Evolutionary conservation across 2,329 filamentous ascomycete species (phyloP), one percentile per base, ranked within the genome.

Genomic region (Paramyrothecium sp.): DNA sequence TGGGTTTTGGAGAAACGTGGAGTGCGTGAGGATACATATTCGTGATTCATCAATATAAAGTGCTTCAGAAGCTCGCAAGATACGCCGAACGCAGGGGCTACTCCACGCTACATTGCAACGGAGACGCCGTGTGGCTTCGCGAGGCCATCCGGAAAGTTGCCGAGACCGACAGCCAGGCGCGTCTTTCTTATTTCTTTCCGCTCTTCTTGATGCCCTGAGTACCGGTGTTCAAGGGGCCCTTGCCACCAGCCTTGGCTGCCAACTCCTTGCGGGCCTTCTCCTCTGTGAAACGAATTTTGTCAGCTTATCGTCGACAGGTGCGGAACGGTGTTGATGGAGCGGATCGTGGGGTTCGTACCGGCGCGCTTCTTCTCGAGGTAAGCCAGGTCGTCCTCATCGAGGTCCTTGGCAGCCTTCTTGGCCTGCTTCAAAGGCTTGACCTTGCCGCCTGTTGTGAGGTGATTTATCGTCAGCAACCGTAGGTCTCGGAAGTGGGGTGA

Each of bases 151-250:
- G 26, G 10, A 30, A 10, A 10, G 5, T 30, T 30, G 26, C 26
- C 26, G 10, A 30, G 26, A 30, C 38, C 38, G 13, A 44, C 13
- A 44, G 5, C 13, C 38, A 44, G 13, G 7, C 38, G 38, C 13
- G 38, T 12, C 38, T 54, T 34, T 52, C 54, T 78, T 83, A 96
- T 88, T 97, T 96, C 90, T 97, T 97, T 76, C 92, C 93, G 61
- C 90, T 95, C 86, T 97, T 97, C 88, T 97, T 97, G 81, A 98
- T 97, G 61, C 92, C 92, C 78, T 96, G 91, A 52, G 82, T 76
- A 34, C 92, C 92, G 33, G 87, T 89, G 78, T 92, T 93, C 72
- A 97, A 73, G 41, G 94, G 93, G 3, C 94, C 94, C 80, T 96
- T 96, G 75, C 90, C 90, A 69, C 89, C 89, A 50, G 90, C 89